Evolutionary conservation across 352 stramenopile species (phyloP).

Genomic region (Vaucheria bursata): DNA sequence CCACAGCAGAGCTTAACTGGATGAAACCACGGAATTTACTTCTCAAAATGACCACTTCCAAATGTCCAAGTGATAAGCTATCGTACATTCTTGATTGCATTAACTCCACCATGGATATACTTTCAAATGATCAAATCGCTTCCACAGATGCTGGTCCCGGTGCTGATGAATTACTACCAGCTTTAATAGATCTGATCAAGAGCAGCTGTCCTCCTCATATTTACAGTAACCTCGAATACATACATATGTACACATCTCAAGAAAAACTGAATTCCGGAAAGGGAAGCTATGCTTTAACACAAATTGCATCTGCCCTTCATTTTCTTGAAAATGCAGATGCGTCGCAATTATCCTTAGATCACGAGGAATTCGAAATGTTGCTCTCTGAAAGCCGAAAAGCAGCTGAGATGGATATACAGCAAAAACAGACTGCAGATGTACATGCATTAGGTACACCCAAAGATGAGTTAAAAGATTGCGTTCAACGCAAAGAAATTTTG

Average conservation of each 20-base stretch:
- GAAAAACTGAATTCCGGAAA: neutral
- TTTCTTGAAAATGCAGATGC: conserved; percentile 50
- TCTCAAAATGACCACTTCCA: conserved; percentile 10
- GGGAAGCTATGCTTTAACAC: conserved; percentile 80
- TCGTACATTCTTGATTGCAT: conserved; percentile 19
- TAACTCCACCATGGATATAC: neutral
- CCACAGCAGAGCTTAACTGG: conserved; percentile 13
- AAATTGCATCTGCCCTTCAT: conserved; percentile 55
- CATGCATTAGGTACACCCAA: no score
- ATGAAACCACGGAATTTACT: conserved; percentile 13
- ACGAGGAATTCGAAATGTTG: conserved; percentile 46
- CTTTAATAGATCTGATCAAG: conserved; percentile 77
- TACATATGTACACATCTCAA: conserved; percentile 54
- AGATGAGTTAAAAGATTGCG: no score
- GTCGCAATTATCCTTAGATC: conserved; percentile 34
- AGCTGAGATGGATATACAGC: conserved; percentile 19
- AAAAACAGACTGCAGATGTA: no score
- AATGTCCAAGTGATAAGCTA: conserved; percentile 35
- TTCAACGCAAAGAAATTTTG: no score
- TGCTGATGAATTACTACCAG: conserved; percentile 78
- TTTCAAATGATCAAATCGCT: conserved; percentile 15
- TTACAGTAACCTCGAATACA: conserved; percentile 71
- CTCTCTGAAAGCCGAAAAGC: conserved; percentile 14
- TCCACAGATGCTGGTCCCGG: conserved; percentile 58
- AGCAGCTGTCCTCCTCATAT: conserved; percentile 66